Evolutionary conservation across 1,139 yeast species (phyloP), one percentile per base, ranked within the genome.

Genomic region (Pichiaceae sp.): DNA sequence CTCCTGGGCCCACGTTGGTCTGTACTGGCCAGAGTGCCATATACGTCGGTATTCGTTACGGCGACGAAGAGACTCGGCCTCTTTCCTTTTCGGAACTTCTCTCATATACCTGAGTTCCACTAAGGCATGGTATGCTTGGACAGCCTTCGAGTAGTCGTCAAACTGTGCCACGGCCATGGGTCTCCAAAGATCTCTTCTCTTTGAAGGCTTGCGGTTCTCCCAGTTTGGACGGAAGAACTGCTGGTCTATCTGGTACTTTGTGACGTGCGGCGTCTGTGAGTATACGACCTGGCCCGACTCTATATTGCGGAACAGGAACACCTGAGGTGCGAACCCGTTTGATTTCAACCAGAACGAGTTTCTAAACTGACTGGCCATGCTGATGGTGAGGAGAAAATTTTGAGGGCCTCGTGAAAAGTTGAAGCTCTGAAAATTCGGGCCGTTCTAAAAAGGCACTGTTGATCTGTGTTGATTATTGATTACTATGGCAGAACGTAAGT

Each of bases 1-100:
- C 59, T 89, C 97, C 59, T 86, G 95, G 9, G 94, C 68, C 59
- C 80, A 84, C 0, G 93, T 79, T 21, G 97, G 97, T 54, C 96
- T 74, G 63, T 71, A 89, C 59, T 83, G 94, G 34, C 86, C 91
- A 39, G 82, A 73, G 54, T 66, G 76, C 96, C 96, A 87, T 36
- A 78, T 75, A 58, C 83, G 79, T 1, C 94, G 93, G 39, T 78
- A 85, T 31, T 70, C 74, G 54, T 83, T 76, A 55, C 82, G 76
- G 53, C 75, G 78, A 51, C 96, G 72, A 70, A 82, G 64, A 32
- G 67, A 64, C 52, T 75, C 70, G 28, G 93, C 86, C 51, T 75
- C 78, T 40, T 74, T 66, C 39, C 67, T 66, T 46, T 71, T 67
- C 26, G 68, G 57, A 17, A 72, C 66, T 56, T 85, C 93, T 52